phyloP scores from a whole-genome alignment of 495 filamentous ascomycete genomes.

The Geoglossum glabrum region DNA sequence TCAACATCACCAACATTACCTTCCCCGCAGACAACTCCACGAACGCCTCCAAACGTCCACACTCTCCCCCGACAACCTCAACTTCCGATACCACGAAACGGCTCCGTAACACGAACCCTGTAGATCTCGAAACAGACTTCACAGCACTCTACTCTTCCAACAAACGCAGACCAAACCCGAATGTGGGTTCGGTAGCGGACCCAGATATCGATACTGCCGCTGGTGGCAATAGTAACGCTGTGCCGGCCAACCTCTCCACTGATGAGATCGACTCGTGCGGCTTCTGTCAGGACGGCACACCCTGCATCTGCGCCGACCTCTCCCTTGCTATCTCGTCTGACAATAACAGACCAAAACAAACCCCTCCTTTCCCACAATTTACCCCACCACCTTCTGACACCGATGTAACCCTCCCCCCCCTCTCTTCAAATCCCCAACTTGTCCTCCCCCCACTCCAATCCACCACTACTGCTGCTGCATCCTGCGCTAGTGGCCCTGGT shows the following conservation, averaged over 20 bases:
- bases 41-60: slow-evolving; percentile 17
- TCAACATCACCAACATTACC: slow-evolving; percentile 16
- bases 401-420: slow-evolving; percentile 24
- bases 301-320: slow-evolving; percentile 60
- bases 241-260: slow-evolving; percentile 17
- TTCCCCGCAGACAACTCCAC: slow-evolving; percentile 11
- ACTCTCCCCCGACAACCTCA: slow-evolving; percentile 11
- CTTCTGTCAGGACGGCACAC: slow-evolving; percentile 71
- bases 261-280: slow-evolving; percentile 47
- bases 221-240: not conserved
- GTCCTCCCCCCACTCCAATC: not conserved
- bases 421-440: slow-evolving; percentile 11
- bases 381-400: slow-evolving; percentile 53
- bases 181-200: not conserved
- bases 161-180: not conserved
- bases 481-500: slow-evolving; percentile 53
- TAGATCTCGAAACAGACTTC: slow-evolving; percentile 52
- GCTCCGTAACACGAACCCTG: slow-evolving; percentile 25
- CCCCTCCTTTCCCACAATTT: slow-evolving; percentile 29
- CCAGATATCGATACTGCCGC: not conserved
- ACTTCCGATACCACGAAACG: not conserved
- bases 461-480: slow-evolving; percentile 13
- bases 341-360: slow-evolving; percentile 4
- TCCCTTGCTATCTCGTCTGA: not conserved
- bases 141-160: slow-evolving; percentile 36